Evolutionary conservation across 305 asterid genomes (phyloP).

Genomic region (Fraxinus albicans): DNA sequence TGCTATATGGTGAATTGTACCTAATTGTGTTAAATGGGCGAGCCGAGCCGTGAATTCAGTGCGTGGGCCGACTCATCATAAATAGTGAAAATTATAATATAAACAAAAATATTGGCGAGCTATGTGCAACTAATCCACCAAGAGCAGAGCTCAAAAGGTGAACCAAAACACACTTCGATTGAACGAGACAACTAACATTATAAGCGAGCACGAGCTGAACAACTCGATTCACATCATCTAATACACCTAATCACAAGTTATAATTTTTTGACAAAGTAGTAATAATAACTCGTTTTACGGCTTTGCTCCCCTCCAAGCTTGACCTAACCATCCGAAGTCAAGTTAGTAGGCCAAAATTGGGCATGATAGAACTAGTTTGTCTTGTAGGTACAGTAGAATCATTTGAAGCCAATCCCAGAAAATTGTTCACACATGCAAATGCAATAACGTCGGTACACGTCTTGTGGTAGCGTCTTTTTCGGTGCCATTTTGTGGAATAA

Average conservation of each 20-base stretch:
- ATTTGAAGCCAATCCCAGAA: background rate
- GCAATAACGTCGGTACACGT: background rate
- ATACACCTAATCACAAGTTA: background rate
- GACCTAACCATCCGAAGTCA: background rate
- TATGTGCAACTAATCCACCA: background rate
- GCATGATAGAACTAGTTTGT: background rate
- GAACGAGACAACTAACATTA: background rate
- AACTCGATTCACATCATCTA: background rate
- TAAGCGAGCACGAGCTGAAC: background rate
- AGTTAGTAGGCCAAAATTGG: background rate
- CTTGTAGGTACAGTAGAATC: background rate
- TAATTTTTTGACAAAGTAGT: background rate
- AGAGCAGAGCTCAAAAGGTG: background rate
- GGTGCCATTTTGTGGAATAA: background rate
- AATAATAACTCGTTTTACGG: background rate
- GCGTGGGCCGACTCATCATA: background rate
- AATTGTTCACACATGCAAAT: background rate
- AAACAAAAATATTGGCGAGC: background rate
- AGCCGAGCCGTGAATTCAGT: background rate
- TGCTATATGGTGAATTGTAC: background rate
- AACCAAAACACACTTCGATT: background rate
- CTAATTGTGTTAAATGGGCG: background rate
- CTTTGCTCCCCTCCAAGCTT: background rate
- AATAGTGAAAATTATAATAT: background rate
- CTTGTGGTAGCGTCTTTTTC: background rate